Base-by-base conservation (phyloP, 805 yeast species). In the Ogataea siamensis region DNA sequence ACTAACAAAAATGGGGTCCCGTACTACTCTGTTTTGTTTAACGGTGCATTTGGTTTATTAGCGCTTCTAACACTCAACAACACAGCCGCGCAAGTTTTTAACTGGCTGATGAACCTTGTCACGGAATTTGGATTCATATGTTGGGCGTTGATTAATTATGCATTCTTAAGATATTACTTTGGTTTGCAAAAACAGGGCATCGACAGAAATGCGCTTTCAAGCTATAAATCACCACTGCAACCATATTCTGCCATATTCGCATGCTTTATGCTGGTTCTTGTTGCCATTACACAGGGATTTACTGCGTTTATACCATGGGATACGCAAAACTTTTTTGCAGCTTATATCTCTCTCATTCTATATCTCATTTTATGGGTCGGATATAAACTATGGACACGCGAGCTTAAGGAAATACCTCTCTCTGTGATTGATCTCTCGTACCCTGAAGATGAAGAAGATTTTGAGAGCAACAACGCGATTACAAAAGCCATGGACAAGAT, bases 61-160 rank as follows among this genome's bases (percentile, higher is more conserved):
- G 87, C 80, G 2, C 81, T 73, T 65, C 62, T 83, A 62, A 68
- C 66, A 31, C 76, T 76, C 13, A 70, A 81, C 5, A 58, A 64
- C 14, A 65, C 72, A 39, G 83, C 83, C 40, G 55, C 57, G 27
- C 68, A 71, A 3, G 88, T 80, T 20, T 83, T 83, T 64, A 65
- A 73, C 54, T 83, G 89, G 89, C 67, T 83, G 43, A 63, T 82
- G 49, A 82, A 81, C 58, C 81, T 83, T 50, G 74, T 86, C n/a
- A 84, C 85, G 19, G 81, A 82, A 32, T 80, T 88, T 8, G 89
- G 89, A 42, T 70, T 83, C 48, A 78, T 82, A 49, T 72, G 85
- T 12, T 81, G 89, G 89, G 71, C 78, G 33, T 73, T 77, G 57
- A 81, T 83, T 44, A 70, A 80, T 19, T 60, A 73, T 31, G 67